A percentile compares a stretch with the other conserved stretches of the same genome.
These are phyloP conservation scores for Pythium aristosporum DNA, from an alignment of 352 stramenopile genomes.

Conservation along the genomic window DNA sequence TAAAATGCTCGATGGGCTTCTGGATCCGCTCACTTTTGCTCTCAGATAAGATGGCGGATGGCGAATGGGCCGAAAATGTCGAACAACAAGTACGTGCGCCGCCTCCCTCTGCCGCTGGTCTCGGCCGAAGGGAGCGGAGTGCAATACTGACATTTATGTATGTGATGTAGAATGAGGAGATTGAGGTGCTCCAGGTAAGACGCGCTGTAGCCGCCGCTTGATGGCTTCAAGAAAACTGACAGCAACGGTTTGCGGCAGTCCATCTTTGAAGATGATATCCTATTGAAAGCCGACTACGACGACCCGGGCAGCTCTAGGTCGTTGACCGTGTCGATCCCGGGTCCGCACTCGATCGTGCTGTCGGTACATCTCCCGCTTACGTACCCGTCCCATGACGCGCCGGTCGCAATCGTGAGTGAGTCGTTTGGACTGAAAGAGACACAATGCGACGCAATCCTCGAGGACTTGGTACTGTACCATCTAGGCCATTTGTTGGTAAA, in stretches of 20 bases:
- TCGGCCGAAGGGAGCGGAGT: too few relatives aligned
- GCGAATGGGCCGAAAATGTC: constrained; percentile 28
- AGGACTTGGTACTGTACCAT: constrained; percentile 43
- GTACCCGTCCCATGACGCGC: constrained; percentile 69
- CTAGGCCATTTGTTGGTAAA: too few relatives aligned
- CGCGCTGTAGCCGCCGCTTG: background rate
- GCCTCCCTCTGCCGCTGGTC: background rate
- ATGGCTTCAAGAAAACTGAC: background rate
- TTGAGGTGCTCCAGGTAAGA: constrained; percentile 71
- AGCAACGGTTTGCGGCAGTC: constrained; percentile 32
- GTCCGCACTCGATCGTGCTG: constrained; percentile 63
- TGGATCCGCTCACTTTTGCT: constrained; percentile 5
- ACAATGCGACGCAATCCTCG: constrained; percentile 61
- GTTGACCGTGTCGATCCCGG: constrained; percentile 59
- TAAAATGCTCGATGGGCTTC: constrained; percentile 25
- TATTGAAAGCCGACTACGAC: constrained; percentile 52
- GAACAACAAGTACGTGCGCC: constrained; percentile 48
- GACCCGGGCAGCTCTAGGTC: constrained; percentile 41
- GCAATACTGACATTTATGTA: background rate
- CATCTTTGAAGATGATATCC: constrained; percentile 74
- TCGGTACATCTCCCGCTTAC: constrained; percentile 66
- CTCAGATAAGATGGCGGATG: constrained; percentile 22
- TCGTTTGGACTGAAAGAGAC: constrained; percentile 75
- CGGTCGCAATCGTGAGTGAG: constrained; percentile 79
- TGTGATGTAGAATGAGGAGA: constrained; percentile 56